phyloP scores from a whole-genome alignment of 1,284 basidiomycete genomes.

The Tilletia caries region DNA sequence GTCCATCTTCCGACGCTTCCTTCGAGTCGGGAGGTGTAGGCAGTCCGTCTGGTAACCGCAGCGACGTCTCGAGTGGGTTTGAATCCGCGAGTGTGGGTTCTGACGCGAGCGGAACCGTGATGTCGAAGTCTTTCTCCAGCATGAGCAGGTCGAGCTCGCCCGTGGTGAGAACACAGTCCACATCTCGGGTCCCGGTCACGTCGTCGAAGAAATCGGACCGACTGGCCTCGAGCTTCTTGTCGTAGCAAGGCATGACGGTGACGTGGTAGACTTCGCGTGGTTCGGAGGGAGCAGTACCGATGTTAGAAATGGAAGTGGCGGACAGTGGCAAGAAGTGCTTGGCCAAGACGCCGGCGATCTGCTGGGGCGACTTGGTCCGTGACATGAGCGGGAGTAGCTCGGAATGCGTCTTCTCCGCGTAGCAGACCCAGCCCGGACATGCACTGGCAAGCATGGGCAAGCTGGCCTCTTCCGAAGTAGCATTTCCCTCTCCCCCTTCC shows the following conservation, averaged over 20 bases:
- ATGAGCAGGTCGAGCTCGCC: conserved; percentile 88
- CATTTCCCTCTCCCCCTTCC: too few relatives aligned
- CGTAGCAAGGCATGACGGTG: conserved; percentile 97
- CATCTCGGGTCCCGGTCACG: conserved; percentile 65
- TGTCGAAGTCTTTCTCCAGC: conserved; percentile 74
- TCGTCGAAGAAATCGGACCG: conserved; percentile 56
- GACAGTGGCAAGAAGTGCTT: conserved; percentile 71
- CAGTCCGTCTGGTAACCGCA: background rate
- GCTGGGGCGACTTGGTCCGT: conserved; percentile 84
- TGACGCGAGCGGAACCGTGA: conserved; percentile 62
- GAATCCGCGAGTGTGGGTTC: conserved; percentile 51
- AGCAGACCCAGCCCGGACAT: conserved; percentile 98
- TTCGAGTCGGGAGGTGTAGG: conserved; percentile 7
- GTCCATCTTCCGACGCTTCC: background rate
- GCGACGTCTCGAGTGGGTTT: too few relatives aligned
- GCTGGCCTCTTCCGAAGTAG: conserved; percentile 39
- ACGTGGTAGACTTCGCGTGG: conserved; percentile 69
- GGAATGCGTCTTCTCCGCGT: conserved; percentile 90
- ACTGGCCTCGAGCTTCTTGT: conserved; percentile 98
- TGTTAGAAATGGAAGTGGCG: conserved; percentile 5
- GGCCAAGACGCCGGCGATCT: conserved; percentile 86
- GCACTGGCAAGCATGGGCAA: conserved; percentile 91
- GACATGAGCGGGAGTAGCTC: conserved; percentile 90
- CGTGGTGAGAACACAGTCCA: conserved; percentile 96
- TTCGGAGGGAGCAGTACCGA: background rate